Evolutionary conservation across 1,139 yeast species (phyloP).

Genomic region (Candida tetrigidarum): DNA sequence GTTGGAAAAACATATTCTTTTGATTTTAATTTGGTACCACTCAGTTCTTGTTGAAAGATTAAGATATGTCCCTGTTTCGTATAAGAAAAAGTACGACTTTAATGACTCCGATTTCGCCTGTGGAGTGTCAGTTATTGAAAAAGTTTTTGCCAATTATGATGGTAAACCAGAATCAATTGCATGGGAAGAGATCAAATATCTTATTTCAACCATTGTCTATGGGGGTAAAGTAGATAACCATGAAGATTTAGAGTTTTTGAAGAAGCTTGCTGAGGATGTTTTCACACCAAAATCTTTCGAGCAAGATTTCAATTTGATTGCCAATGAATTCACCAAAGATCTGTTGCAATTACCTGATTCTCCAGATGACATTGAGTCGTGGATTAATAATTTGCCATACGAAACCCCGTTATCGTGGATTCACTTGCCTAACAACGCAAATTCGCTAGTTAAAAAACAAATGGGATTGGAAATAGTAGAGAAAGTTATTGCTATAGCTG

Average conservation of each 20-base stretch:
- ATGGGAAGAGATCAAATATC: constrained; percentile 57
- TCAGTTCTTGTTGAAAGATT: constrained; percentile 61
- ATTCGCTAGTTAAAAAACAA: constrained; percentile 24
- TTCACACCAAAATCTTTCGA: constrained; percentile 33
- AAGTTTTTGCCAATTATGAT: constrained; percentile 34
- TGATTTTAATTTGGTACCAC: constrained; percentile 73
- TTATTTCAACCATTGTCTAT: constrained; percentile 62
- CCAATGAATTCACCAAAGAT: constrained; percentile 24
- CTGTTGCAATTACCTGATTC: constrained; percentile 53
- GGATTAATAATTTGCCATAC: constrained; percentile 64
- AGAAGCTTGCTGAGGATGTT: constrained; percentile 26
- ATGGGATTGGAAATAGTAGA: constrained; percentile 24
- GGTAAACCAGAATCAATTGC: constrained; percentile 41
- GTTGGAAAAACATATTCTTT: constrained; percentile 51
- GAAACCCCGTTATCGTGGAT: constrained; percentile 67
- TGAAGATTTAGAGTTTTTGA: constrained; percentile 45
- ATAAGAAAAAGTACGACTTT: constrained; percentile 64
- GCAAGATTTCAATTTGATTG: constrained; percentile 34
- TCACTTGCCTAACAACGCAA: constrained; percentile 54
- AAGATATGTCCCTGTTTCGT: constrained; percentile 66
- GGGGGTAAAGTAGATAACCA: constrained; percentile 71
- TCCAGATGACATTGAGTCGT: constrained; percentile 40
- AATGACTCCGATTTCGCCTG: constrained; percentile 75
- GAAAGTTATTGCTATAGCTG: constrained; percentile 14
- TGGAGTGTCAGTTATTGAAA: constrained; percentile 48